Evolutionary conservation across 140 eudicot genomes (phyloP).

Genomic region (Erigeron philadelphicus): DNA sequence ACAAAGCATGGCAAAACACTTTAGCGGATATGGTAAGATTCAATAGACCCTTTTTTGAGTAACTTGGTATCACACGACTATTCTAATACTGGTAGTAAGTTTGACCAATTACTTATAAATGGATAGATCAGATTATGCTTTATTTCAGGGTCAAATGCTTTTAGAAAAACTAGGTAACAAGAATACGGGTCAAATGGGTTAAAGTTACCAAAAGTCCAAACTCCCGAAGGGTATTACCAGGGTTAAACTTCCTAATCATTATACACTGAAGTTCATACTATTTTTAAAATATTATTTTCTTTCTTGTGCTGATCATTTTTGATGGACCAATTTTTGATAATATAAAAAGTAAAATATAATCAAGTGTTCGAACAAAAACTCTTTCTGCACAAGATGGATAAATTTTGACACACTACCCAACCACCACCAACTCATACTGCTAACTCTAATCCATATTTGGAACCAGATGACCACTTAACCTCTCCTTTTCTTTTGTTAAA

Average conservation of each 20-base stretch:
- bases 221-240: no score
- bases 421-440: background rate
- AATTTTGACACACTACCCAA: background rate
- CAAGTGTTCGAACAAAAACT: no score
- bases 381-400: no score
- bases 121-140: background rate
- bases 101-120: background rate
- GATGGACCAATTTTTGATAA: no score
- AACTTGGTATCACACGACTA: background rate
- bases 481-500: no score
- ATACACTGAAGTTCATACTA: no score
- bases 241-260: no score
- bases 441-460: background rate
- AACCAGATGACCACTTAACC: background rate
- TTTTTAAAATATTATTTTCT: no score
- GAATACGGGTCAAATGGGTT: background rate
- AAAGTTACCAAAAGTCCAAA: background rate
- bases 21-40: slow-evolving; percentile 39
- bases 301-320: no score
- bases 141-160: background rate
- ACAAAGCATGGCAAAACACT: slow-evolving; percentile 65
- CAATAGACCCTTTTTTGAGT: background rate
- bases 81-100: background rate
- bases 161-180: background rate
- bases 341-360: no score